Evolutionary conservation across 1,284 basidiomycete genomes (phyloP).

Genomic region (Xerocomus amazonicus): DNA sequence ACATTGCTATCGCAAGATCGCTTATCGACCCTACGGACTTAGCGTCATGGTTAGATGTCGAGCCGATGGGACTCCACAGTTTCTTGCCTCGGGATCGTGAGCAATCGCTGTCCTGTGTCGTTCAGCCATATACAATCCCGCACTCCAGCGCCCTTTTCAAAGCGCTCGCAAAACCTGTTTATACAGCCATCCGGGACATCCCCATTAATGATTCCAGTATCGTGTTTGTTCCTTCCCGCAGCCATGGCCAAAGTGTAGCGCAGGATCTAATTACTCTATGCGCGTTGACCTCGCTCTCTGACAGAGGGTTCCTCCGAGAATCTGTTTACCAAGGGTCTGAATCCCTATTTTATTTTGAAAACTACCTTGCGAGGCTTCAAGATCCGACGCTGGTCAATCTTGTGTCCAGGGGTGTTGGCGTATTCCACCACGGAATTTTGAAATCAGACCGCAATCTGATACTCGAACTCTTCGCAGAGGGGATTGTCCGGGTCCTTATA

Average conservation of each 20-base stretch:
- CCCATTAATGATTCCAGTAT: constrained; percentile 55
- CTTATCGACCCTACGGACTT: constrained; percentile 80
- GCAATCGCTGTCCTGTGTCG: constrained; percentile 67
- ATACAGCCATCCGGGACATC: constrained; percentile 55
- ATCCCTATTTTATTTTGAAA: constrained; percentile 59
- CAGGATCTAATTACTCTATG: constrained; percentile 86
- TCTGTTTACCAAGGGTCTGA: constrained; percentile 31
- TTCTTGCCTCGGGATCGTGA: constrained; percentile 86
- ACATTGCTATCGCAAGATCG: constrained; percentile 77
- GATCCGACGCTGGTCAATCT: constrained; percentile 71
- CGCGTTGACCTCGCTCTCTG: constrained; percentile 71
- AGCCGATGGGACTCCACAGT: constrained; percentile 62
- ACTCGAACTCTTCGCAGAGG: constrained; percentile 81
- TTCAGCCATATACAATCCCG: constrained; percentile 82
- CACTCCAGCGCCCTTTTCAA: constrained; percentile 88
- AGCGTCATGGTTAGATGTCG: constrained; percentile 81
- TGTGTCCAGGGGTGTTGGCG: constrained; percentile 85
- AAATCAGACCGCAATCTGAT: constrained; percentile 73
- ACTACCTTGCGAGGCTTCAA: constrained; percentile 57
- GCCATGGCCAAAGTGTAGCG: constrained; percentile 77
- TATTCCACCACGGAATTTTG: constrained; percentile 77
- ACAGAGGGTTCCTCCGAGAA: constrained; percentile 66
- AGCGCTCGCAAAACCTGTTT: constrained; percentile 89
- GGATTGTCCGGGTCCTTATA: constrained; percentile 80
- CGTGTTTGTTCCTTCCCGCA: constrained; percentile 87